These are phyloP conservation scores for Phragmites australis DNA, from an alignment of 176 grass and related monocot species.

Conservation along the genomic window DNA sequence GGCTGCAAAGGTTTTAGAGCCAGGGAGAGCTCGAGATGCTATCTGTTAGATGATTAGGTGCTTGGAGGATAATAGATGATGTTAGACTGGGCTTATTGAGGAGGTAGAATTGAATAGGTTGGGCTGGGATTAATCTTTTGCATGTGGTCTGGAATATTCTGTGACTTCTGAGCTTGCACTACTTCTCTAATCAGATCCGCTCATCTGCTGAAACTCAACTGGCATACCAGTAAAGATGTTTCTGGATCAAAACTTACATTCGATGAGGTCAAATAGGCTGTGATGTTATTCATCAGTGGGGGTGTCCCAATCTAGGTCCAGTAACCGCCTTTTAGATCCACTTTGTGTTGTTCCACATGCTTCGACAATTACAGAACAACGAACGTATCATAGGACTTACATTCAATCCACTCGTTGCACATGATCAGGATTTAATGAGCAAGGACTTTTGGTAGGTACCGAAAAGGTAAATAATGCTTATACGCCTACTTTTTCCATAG, in stretches of 20 bases:
- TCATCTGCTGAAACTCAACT: not conserved
- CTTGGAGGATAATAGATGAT: not conserved
- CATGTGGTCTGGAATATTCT: not conserved
- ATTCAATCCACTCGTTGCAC: not conserved
- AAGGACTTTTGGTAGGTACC: not conserved
- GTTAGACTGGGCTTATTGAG: not conserved
- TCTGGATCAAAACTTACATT: not conserved
- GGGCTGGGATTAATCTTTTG: not conserved
- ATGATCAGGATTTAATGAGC: not conserved
- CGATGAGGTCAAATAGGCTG: not conserved
- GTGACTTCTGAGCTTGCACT: not conserved
- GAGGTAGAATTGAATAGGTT: not conserved
- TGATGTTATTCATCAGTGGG: not conserved
- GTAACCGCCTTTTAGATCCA: not conserved
- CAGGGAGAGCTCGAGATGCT: not conserved
- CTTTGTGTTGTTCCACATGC: constrained; percentile 18
- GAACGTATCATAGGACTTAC: not conserved
- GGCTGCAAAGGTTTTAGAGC: not conserved
- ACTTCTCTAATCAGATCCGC: not conserved
- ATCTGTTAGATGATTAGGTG: not conserved
- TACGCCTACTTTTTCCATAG: not conserved
- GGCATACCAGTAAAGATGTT: not conserved
- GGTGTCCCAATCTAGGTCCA: not conserved
- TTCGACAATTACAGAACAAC: not conserved
- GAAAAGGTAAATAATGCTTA: no score